These are phyloP conservation scores for Hypoxylon sp. DNA, from an alignment of 2,329 filamentous ascomycete species.

Conservation along the genomic window DNA sequence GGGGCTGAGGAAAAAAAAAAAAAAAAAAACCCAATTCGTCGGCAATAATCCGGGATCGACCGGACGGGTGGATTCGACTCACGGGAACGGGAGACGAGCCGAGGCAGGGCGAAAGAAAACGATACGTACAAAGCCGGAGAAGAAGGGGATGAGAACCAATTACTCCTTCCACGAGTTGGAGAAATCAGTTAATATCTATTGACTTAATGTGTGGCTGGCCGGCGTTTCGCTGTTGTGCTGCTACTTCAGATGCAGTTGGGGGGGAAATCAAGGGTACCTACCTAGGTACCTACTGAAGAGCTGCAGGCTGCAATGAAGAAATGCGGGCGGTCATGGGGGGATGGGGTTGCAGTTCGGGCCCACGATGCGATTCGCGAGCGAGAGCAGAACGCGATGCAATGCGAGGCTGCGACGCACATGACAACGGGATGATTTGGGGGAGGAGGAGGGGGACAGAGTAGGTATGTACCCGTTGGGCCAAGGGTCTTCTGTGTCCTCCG, in stretches of 20 bases:
- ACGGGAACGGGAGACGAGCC: background rate
- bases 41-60: constrained; percentile 1
- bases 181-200: constrained; percentile 26
- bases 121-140: background rate
- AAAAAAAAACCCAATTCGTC: background rate
- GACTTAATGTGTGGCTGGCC: constrained; percentile 14
- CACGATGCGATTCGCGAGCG: constrained; percentile 30
- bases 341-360: constrained; percentile 24
- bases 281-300: background rate
- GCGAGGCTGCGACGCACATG: constrained; percentile 8
- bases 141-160: background rate
- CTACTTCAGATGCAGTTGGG: background rate
- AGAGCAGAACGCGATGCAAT: constrained; percentile 11
- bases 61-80: constrained; percentile 4
- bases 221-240: background rate
- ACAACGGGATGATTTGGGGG: background rate
- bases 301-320: constrained; percentile 1
- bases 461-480: background rate
- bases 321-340: constrained; percentile 1
- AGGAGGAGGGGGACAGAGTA: background rate
- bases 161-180: background rate
- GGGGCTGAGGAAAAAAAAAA: background rate
- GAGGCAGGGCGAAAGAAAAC: background rate
- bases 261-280: background rate
- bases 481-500: background rate